Percentiles rank a stretch among this genome's conserved stretches.
These are phyloP conservation scores for Penicillium sp. DNA, from an alignment of 2,329 filamentous ascomycete genomes.

Conservation along the genomic window DNA sequence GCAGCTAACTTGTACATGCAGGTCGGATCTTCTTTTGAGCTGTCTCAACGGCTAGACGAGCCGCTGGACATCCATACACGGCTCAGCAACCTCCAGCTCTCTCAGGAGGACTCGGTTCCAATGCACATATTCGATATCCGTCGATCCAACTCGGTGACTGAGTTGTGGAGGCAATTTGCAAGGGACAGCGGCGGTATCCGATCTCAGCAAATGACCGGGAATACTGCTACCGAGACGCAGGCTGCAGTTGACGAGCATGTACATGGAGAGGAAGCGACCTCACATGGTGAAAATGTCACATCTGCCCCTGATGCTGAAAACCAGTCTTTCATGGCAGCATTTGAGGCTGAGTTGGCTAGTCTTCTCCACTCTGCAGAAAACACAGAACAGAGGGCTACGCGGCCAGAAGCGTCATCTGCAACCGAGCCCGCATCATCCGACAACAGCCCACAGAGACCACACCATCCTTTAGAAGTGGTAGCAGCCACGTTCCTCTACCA, in stretches of 20 bases:
- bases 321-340: slow-evolving; percentile 40
- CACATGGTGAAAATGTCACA: slow-evolving; percentile 1
- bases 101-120: slow-evolving; percentile 23
- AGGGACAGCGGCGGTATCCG: neutral
- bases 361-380: slow-evolving; percentile 30
- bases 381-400: slow-evolving; percentile 10
- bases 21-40: slow-evolving; percentile 51
- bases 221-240: neutral
- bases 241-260: slow-evolving; percentile 1
- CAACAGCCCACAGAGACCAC: slow-evolving; percentile 14
- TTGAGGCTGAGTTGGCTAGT: slow-evolving; percentile 42
- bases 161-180: slow-evolving; percentile 42
- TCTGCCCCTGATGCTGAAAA: slow-evolving; percentile 22
- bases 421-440: slow-evolving; percentile 12
- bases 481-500: slow-evolving; percentile 34
- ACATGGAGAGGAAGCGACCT: slow-evolving; percentile 16
- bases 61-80: slow-evolving; percentile 26
- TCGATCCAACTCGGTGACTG: slow-evolving; percentile 40
- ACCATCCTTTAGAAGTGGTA: slow-evolving; percentile 34
- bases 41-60: slow-evolving; percentile 49
- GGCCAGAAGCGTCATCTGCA: slow-evolving; percentile 11
- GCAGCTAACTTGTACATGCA: slow-evolving; percentile 25
- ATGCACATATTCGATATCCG: slow-evolving; percentile 52
- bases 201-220: neutral
- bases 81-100: slow-evolving; percentile 10